These are phyloP conservation scores for Sporothrix euskadiensis DNA, from an alignment of 2,329 filamentous ascomycete genomes.

Conservation along the genomic window DNA sequence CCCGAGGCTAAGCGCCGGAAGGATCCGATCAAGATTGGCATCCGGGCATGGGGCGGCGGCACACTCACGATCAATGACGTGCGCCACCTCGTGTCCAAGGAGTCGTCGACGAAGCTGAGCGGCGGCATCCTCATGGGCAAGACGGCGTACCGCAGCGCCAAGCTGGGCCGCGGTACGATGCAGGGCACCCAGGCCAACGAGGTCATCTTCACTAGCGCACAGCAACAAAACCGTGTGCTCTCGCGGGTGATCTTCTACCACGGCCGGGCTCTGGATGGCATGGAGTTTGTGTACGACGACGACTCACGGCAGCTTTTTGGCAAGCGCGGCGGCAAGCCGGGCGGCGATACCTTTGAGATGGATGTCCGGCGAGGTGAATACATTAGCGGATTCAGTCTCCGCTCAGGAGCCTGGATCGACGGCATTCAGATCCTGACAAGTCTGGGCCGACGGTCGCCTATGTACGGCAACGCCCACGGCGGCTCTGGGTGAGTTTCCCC, in stretches of 20 bases:
- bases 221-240: slow-evolving; percentile 70
- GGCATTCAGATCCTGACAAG: slow-evolving; percentile 88
- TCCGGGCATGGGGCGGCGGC: slow-evolving; percentile 76
- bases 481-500: slow-evolving; percentile 71
- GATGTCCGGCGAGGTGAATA: slow-evolving; percentile 85
- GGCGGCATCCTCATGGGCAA: slow-evolving; percentile 63
- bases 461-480: slow-evolving; percentile 79
- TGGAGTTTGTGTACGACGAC: slow-evolving; percentile 94
- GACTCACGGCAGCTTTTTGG: slow-evolving; percentile 82
- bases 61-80: slow-evolving; percentile 78
- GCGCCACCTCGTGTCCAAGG: slow-evolving; percentile 67
- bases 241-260: slow-evolving; percentile 75
- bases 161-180: slow-evolving; percentile 70
- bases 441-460: slow-evolving; percentile 76
- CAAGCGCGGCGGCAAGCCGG: slow-evolving; percentile 68
- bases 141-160: slow-evolving; percentile 72
- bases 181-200: slow-evolving; percentile 70
- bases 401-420: slow-evolving; percentile 81
- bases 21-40: slow-evolving; percentile 60
- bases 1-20: slow-evolving; percentile 73
- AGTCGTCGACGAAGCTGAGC: slow-evolving; percentile 71
- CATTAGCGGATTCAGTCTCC: slow-evolving; percentile 80
- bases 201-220: slow-evolving; percentile 69
- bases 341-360: slow-evolving; percentile 73
- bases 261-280: slow-evolving; percentile 73